Percentiles rank a stretch among this genome's conserved stretches.
These are phyloP conservation scores for Vachellia pachyceras DNA, from an alignment of 306 rosid genomes.

Conservation along the genomic window DNA sequence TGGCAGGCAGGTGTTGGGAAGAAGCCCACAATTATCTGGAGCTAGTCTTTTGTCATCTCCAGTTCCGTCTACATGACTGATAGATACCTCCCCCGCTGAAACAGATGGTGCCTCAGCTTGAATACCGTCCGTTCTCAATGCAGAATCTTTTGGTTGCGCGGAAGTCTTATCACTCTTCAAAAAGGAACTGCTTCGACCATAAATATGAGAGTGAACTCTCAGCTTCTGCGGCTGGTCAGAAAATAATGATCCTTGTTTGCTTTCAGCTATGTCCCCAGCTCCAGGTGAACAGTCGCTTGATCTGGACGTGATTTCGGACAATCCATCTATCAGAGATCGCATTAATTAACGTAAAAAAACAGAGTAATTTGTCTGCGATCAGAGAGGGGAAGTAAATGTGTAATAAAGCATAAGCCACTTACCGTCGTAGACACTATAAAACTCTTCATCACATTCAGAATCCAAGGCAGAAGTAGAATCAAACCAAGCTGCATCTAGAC, in stretches of 20 bases:
- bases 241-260: constrained; percentile 26
- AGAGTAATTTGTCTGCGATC: background rate
- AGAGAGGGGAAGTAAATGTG: background rate
- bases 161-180: constrained; percentile 37
- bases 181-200: constrained; percentile 27
- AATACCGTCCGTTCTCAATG: constrained; percentile 25
- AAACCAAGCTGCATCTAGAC: constrained; percentile 70
- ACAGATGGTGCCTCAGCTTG: constrained; percentile 33
- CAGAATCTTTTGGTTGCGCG: constrained; percentile 15
- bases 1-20: constrained; percentile 73
- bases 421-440: constrained; percentile 88
- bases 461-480: constrained; percentile 84
- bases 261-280: constrained; percentile 36
- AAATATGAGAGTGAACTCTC: constrained; percentile 21
- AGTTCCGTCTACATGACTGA: constrained; percentile 49
- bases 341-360: background rate
- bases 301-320: constrained; percentile 55
- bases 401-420: constrained; percentile 7
- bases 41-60: constrained; percentile 34
- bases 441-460: constrained; percentile 91
- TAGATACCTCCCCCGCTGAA: constrained; percentile 42
- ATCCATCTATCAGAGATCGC: constrained; percentile 46
- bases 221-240: constrained; percentile 28
- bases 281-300: constrained; percentile 56
- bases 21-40: constrained; percentile 60